phyloP scores from a whole-genome alignment of 73 alveolate genomes.

The Blepharisma japonicum region DNA sequence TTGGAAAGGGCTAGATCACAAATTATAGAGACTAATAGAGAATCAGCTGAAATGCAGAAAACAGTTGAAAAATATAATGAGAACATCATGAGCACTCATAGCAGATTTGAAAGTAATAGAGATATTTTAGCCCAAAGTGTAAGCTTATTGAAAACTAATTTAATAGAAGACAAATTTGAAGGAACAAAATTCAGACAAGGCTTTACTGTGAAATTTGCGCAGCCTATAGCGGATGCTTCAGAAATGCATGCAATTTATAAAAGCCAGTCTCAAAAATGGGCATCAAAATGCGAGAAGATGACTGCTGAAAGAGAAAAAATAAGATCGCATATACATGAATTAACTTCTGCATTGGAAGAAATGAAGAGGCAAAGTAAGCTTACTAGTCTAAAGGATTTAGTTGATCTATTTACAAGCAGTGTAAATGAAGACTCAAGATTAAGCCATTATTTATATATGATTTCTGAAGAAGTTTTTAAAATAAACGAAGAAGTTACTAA shows the following conservation, averaged over 20 bases:
- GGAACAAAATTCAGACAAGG: background rate
- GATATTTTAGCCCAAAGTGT: background rate
- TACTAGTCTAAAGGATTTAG: background rate
- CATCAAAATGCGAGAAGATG: background rate
- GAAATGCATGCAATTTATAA: background rate
- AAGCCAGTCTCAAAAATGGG: background rate
- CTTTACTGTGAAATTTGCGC: constrained; percentile 18
- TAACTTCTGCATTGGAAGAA: background rate
- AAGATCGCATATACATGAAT: background rate
- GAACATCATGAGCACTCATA: background rate
- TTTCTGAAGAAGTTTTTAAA: background rate
- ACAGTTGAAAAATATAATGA: background rate
- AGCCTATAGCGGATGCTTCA: constrained; percentile 21
- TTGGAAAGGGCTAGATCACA: background rate
- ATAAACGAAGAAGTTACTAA: background rate
- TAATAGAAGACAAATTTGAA: background rate
- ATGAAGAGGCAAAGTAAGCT: background rate
- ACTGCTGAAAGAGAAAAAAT: background rate
- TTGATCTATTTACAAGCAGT: background rate
- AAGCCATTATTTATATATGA: background rate
- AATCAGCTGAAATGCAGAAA: background rate
- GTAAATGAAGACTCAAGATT: background rate
- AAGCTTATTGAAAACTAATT: background rate
- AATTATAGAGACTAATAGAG: background rate
- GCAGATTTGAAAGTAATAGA: background rate